Conservation (phyloP, 495 filamentous ascomycete genomes). For the Patellaria atrata region DNA sequence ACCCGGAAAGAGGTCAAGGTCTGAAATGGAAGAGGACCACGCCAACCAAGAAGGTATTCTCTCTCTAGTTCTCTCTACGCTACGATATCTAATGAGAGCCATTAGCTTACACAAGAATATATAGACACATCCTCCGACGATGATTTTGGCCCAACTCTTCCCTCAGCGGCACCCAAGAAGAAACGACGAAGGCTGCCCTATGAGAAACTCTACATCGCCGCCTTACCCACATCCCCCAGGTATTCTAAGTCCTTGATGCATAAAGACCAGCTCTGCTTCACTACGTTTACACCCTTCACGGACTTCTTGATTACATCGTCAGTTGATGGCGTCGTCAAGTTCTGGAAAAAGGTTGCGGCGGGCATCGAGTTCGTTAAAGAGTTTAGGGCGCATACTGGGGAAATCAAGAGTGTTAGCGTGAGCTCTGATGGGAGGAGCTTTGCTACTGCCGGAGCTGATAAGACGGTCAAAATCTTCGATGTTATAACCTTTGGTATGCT, state of each 20-base stretch:
- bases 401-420: conserved; percentile 66
- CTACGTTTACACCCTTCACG: conserved; percentile 73
- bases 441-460: conserved; percentile 75
- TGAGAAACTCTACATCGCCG: conserved; percentile 86
- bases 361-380: conserved; percentile 97
- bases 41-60: conserved; percentile 11
- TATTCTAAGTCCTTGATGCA: conserved; percentile 99
- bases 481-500: conserved; percentile 71
- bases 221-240: conserved; percentile 63
- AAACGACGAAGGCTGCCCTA: conserved; percentile 83
- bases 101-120: conserved; percentile 3
- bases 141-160: conserved; percentile 83
- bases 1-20: conserved; percentile 15
- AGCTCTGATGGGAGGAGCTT: conserved; percentile 89
- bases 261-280: conserved; percentile 78
- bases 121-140: conserved; percentile 58
- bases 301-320: conserved; percentile 93
- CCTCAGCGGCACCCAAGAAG: conserved; percentile 58
- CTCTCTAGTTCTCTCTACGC: background rate
- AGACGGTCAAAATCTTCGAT: conserved; percentile 90
- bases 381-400: conserved; percentile 77
- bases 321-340: conserved; percentile 87
- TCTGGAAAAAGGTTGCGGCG: conserved; percentile 92
- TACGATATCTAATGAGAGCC: too few species aligned
- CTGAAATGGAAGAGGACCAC: conserved; percentile 17